A percentile compares a stretch with the other conserved stretches of the same genome.
Conservation (phyloP, 306 rosid species). For the Abrus pulchellus region DNA sequence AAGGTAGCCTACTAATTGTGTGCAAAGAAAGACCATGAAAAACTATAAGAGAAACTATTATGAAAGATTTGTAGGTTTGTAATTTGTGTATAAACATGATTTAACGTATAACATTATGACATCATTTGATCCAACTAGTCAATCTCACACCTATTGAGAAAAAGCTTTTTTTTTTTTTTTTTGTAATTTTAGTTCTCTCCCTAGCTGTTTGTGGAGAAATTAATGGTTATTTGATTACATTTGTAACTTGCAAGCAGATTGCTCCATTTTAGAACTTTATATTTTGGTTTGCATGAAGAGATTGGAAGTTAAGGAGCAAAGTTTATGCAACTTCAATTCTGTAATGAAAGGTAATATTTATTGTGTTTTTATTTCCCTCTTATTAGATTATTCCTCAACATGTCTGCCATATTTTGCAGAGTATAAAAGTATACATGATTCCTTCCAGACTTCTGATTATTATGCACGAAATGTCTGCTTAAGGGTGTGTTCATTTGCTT, state of each 20-base stretch:
- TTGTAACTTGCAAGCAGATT: slow-evolving; percentile 64
- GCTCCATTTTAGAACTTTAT: slow-evolving; percentile 86
- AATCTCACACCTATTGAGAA: not conserved
- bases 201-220: slow-evolving; percentile 19
- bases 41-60: too few species aligned
- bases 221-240: slow-evolving; percentile 40
- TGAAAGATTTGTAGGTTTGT: too few species aligned
- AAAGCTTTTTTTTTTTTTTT: too few species aligned
- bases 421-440: slow-evolving; percentile 73
- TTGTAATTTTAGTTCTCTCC: slow-evolving; percentile 1
- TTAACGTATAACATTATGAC: too few species aligned
- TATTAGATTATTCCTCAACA: slow-evolving; percentile 36
- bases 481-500: slow-evolving; percentile 63
- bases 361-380: slow-evolving; percentile 36
- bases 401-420: slow-evolving; percentile 64
- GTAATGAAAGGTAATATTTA: slow-evolving; percentile 78
- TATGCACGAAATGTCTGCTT: slow-evolving; percentile 76
- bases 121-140: too few species aligned
- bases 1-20: too few species aligned
- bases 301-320: slow-evolving; percentile 86
- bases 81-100: too few species aligned
- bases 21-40: too few species aligned
- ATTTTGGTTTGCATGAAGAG: slow-evolving; percentile 93
- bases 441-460: slow-evolving; percentile 72
- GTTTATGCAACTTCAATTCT: slow-evolving; percentile 82